Evolutionary conservation across 2,329 filamentous ascomycete genomes (phyloP), one percentile per base, ranked within the genome.

Genomic region (Biscogniauxia sp.): DNA sequence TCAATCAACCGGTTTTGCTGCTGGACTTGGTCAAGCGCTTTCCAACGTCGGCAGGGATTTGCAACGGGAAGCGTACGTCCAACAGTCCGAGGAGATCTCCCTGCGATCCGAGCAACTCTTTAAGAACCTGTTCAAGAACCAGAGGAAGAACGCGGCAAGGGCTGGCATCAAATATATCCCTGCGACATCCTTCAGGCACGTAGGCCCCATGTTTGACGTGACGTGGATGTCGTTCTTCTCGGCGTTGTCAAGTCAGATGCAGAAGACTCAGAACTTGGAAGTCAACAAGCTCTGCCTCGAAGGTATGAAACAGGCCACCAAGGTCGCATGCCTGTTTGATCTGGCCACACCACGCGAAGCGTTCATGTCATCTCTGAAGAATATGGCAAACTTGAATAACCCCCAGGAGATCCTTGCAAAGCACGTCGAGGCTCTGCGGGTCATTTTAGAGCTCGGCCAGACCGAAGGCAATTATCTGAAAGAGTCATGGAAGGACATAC

Each of bases 151-250:
- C 61, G 87, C 91, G 1, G 79, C 90, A 51, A 89, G 90, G 67
- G 74, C 84, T 73, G 78, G 87, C 75, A 69, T 88, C 82, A 77
- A 88, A 80, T 99, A 95, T 75, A 96, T 99, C 58, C 91, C 92
- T 1, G 95, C 95, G 3, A 95, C 92, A 1, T 98, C 93, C 0
- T 93, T 92, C 74, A 94, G 92, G 69, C 95, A 99, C 74, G 91
- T 97, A 55, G 95, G 95, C 0, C 93, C 95, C 0, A 99, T 99
- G 95, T 98, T 99, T 72, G 93, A 97, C 70, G 93, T 97, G 23
- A 96, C 93, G 0, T 99, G 95, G 95, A 99, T 98, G 94, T 97
- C 94, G 9, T 96, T 97, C 75, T 90, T 99, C 71, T 98, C 94
- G 5, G 93, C 93, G 0, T 83, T 99, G 25, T 97, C 94, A 1